Evolutionary conservation across 2,329 filamentous ascomycete genomes (phyloP).

Genomic region (Fusarium pilosicola): DNA sequence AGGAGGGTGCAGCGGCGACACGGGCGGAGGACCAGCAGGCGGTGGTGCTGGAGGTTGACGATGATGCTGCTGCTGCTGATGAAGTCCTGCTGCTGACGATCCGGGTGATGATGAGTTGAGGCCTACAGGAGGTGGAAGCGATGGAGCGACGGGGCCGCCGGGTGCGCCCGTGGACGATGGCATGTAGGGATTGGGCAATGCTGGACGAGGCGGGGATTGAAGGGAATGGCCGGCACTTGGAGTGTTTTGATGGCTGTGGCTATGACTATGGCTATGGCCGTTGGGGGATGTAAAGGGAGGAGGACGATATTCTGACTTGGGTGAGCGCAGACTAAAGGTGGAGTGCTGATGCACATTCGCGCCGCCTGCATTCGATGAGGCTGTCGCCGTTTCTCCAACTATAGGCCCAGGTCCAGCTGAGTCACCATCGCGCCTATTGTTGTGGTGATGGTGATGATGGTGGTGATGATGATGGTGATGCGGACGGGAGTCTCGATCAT

Average conservation of each 20-base stretch:
- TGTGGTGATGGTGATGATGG: slow-evolving; percentile 50
- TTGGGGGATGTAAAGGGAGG: slow-evolving; percentile 46
- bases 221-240: slow-evolving; percentile 43
- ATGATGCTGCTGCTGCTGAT: slow-evolving; percentile 46
- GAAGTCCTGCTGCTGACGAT: slow-evolving; percentile 33
- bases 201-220: slow-evolving; percentile 47
- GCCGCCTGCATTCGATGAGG: slow-evolving; percentile 38
- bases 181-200: slow-evolving; percentile 51
- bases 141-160: slow-evolving; percentile 45
- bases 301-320: slow-evolving; percentile 55
- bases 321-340: slow-evolving; percentile 61
- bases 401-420: slow-evolving; percentile 29
- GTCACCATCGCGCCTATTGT: slow-evolving; percentile 53
- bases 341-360: slow-evolving; percentile 53
- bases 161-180: slow-evolving; percentile 46
- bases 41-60: slow-evolving; percentile 38
- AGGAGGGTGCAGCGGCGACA: slow-evolving; percentile 57
- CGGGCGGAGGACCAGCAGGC: slow-evolving; percentile 44
- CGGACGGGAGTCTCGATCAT: slow-evolving; percentile 47
- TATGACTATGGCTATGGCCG: slow-evolving; percentile 44
- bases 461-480: slow-evolving; percentile 51
- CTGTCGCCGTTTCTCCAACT: slow-evolving; percentile 34
- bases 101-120: slow-evolving; percentile 37
- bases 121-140: slow-evolving; percentile 46
- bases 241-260: slow-evolving; percentile 42